Base-by-base conservation (phyloP, 768 basidiomycete genomes). In the Russula dissimulans region DNA sequence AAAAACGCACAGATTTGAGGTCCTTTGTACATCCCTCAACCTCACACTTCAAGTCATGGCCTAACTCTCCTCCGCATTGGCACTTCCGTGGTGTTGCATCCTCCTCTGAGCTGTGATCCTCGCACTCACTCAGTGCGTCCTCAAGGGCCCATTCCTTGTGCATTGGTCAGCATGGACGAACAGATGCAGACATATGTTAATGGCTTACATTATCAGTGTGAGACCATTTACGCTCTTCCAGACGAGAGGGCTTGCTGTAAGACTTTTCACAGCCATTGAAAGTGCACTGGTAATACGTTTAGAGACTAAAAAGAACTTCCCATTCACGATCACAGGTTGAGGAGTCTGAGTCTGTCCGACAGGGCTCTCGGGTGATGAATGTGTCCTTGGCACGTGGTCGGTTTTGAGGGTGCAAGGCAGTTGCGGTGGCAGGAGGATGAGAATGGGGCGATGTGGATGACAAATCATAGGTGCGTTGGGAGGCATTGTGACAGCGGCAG, bases 151-250 rank as follows among this genome's bases (percentile, higher is more conserved):
- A 81, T 63, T 91, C 79, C 60, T 84, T 86, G 65, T 97, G 95
- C 2, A 93, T 3, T 29, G 15, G 9, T 66, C 60, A 50, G 47
- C 10, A 10, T 14, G n/a, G 9, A 31, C 51, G n/a, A n/a, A n/a
- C n/a, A n/a, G n/a, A 34, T 57, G 46, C 55, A 10, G 8, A 34
- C 52, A 45, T 59, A 39, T 14, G 31, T 60, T 31, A 41, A 32
- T 22, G 39, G 7, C 76, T 69, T 48, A 95, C 93, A 75, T 90
- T 82, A 66, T 94, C 94, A 0, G 92, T 93, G 75, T 99, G 95
- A 8, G 86, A 84, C 39, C 94, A 79, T 65, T 85, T 77, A 69
- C 97, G 95, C 71, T 97, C 95, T 48, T 80, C 82, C 59, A 98
- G 76, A 45, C 94, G 81, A 2, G 86, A 86, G 0, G 89, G 91